These are phyloP conservation scores for Melaleuca quinquenervia DNA, from an alignment of 345 rosid species.

Conservation along the genomic window DNA sequence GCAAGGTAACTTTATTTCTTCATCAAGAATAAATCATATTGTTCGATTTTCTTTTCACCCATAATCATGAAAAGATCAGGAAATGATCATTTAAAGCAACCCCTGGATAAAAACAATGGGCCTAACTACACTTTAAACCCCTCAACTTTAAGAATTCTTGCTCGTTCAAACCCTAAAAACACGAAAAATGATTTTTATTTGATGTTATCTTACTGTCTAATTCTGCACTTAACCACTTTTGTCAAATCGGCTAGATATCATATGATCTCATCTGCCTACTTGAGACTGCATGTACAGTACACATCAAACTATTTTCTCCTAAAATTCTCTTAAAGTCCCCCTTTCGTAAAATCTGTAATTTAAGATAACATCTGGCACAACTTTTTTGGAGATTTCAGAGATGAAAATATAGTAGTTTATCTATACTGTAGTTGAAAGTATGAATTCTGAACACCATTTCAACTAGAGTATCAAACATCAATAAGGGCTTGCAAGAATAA, in stretches of 20 bases:
- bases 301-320: not conserved
- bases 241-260: not conserved
- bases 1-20: conserved; percentile 51
- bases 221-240: not conserved
- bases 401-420: not conserved
- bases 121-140: not conserved
- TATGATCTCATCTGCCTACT: not conserved
- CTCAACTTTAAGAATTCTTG: not conserved
- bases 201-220: not conserved
- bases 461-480: not conserved
- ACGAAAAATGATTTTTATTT: not conserved
- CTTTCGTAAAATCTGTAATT: not conserved
- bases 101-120: not conserved
- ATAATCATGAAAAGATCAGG: not conserved
- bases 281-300: not conserved
- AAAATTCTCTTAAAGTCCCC: not conserved
- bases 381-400: not conserved
- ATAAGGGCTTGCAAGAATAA: not conserved
- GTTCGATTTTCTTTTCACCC: not conserved
- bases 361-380: not conserved
- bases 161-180: not conserved
- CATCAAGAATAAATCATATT: not conserved
- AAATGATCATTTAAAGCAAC: not conserved
- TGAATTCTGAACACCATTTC: not conserved
- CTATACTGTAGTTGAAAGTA: not conserved